These are phyloP conservation scores for Penicillium canescens DNA, from an alignment of 495 filamentous ascomycete genomes.

Conservation along the genomic window DNA sequence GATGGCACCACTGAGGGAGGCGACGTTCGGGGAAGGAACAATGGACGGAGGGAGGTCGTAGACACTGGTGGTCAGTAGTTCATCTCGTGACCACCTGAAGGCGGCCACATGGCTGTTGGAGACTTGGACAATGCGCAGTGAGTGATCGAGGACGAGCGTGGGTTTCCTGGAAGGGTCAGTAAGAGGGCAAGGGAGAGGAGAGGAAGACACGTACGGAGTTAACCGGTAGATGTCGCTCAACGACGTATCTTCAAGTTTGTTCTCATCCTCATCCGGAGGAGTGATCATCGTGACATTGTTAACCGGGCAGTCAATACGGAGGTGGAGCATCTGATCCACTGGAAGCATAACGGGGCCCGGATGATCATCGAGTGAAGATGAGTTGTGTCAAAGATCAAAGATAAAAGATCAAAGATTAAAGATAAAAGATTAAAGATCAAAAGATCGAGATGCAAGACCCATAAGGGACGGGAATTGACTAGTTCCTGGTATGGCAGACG, in stretches of 20 bases:
- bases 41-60: conserved; percentile 36
- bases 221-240: conserved; percentile 44
- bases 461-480: not conserved
- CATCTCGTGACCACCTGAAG: conserved; percentile 35
- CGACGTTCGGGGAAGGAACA: conserved; percentile 37
- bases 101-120: conserved; percentile 49
- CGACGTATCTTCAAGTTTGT: conserved; percentile 4
- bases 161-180: conserved; percentile 26
- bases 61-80: conserved; percentile 44
- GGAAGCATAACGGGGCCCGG: conserved; percentile 16
- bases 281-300: conserved; percentile 19
- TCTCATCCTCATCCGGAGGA: conserved; percentile 22
- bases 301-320: conserved; percentile 19
- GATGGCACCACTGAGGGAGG: conserved; percentile 41
- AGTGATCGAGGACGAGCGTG: conserved; percentile 48
- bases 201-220: conserved; percentile 30
- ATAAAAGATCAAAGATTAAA: not conserved
- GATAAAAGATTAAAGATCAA: not conserved
- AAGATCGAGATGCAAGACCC: not conserved
- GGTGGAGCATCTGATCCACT: conserved; percentile 29
- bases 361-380: not conserved
- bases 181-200: not conserved
- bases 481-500: not conserved
- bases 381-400: not conserved
- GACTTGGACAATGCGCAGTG: conserved; percentile 44